phyloP scores from a whole-genome alignment of 106 monocot genomes.

The Posidonia australis region DNA sequence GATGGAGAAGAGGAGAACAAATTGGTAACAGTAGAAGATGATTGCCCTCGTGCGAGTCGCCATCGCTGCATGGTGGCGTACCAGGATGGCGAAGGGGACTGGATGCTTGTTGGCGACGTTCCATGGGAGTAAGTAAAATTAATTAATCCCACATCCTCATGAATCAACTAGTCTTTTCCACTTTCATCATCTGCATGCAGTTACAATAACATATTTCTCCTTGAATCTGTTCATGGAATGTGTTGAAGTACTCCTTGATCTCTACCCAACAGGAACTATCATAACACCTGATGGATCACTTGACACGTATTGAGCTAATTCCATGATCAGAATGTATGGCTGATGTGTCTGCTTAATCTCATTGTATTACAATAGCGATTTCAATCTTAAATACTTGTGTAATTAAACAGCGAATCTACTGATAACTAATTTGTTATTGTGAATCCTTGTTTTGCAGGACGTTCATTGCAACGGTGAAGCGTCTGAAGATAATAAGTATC shows the following conservation, averaged over 20 bases:
- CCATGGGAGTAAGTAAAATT: constrained; percentile 13
- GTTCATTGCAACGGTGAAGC: constrained; percentile 7
- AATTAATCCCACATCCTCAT: background rate
- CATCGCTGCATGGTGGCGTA: constrained; percentile 2
- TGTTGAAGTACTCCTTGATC: too few relatives aligned
- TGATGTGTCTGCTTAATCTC: too few relatives aligned
- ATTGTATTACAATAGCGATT: background rate
- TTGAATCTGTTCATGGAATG: too few relatives aligned
- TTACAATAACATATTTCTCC: too few relatives aligned
- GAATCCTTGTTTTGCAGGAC: background rate
- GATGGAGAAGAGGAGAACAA: background rate
- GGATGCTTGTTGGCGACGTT: constrained; percentile 11
- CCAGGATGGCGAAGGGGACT: constrained; percentile 7
- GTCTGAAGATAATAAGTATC: constrained; percentile 9
- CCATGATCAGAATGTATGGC: too few relatives aligned
- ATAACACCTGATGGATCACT: too few relatives aligned
- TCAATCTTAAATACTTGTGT: background rate
- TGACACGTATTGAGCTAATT: too few relatives aligned
- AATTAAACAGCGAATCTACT: background rate
- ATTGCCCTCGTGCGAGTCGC: background rate
- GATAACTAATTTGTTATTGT: background rate
- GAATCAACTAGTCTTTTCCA: background rate
- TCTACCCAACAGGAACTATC: too few relatives aligned
- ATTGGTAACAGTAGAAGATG: background rate
- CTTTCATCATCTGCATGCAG: background rate